Base-by-base conservation (phyloP, 2,329 filamentous ascomycete genomes). In the Pyrenochaeta sp. region DNA sequence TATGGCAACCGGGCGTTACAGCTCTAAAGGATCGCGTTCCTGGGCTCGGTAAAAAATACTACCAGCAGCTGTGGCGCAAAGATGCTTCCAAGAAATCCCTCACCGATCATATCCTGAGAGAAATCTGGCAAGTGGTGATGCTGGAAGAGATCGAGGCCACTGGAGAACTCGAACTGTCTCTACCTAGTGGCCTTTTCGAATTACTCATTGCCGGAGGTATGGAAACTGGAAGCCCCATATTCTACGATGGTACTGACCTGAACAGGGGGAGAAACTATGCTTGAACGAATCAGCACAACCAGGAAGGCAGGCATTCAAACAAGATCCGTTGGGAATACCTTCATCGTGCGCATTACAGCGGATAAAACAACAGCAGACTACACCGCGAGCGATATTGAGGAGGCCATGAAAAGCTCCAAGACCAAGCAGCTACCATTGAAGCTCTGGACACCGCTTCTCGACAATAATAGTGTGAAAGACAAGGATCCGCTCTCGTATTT, bases 321-420 rank as follows among this genome's bases (percentile, higher is more conserved):
- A n/a, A n/a, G n/a, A n/a, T n/a, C n/a, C n/a, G n/a, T n/a, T n/a
- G n/a, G n/a, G n/a, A n/a, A n/a, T n/a, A n/a, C n/a, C n/a, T n/a
- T 51, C 23, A 48, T 69, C 13, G 37, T 73, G 8, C 65, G 69
- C 14, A 69, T 73, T 21, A 72, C 64, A 6, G 68, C 68, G 20
- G 63, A 69, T 40, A 71, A 69, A 32, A 65, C 41, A 31, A 67
- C 57, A 17, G 65, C 68, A 10, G 66, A 70, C 30, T 69, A 70
- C 34, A 63, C 64, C 6, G 66, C 67, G 3, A 55, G 67, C 28
- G 69, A 72, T 36, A 48, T 72, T 18, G 59, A 67, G 31, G 37
- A 54, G 8, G 48, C 58, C 1, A 35, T 72, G 15, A 36, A 50
- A 20, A 47, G 53, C 11, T 48, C 53, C 2, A 49, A 52, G n/a